Percentiles rank a stretch among this genome's conserved stretches.
These are phyloP conservation scores for Aspergillus uvarum DNA, from an alignment of 2,329 filamentous ascomycete species.

Conservation along the genomic window DNA sequence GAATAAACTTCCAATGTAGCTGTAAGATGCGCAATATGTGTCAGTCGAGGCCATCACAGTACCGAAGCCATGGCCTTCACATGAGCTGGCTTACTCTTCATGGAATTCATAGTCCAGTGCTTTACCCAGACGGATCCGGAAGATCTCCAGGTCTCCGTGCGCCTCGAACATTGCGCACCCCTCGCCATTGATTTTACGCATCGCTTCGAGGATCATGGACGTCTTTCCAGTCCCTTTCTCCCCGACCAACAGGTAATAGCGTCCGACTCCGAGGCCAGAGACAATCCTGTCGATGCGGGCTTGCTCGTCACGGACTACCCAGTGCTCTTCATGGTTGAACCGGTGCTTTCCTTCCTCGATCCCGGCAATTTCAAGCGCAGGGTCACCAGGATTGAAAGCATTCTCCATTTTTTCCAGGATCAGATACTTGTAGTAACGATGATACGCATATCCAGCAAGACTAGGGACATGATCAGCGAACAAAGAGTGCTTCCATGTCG, in stretches of 20 bases:
- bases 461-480: constrained; percentile 27
- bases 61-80: not conserved
- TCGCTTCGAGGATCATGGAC: constrained; percentile 92
- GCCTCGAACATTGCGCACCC: constrained; percentile 95
- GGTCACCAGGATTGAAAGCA: constrained; percentile 89
- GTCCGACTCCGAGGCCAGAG: constrained; percentile 67
- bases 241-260: constrained; percentile 88
- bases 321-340: constrained; percentile 58
- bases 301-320: constrained; percentile 85
- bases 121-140: constrained; percentile 87
- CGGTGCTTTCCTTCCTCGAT: constrained; percentile 39
- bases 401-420: constrained; percentile 91
- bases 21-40: constrained; percentile 14
- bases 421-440: constrained; percentile 82
- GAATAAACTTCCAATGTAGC: constrained; percentile 83
- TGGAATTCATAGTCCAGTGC: constrained; percentile 95
- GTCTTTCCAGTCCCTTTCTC: constrained; percentile 97
- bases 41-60: not conserved
- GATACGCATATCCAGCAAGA: constrained; percentile 72
- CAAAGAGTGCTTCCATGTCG: not conserved
- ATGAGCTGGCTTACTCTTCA: constrained; percentile 68
- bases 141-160: constrained; percentile 91
- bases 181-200: constrained; percentile 87
- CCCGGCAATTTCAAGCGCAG: constrained; percentile 77
- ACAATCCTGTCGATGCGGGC: constrained; percentile 78